Evolutionary conservation across 768 basidiomycete genomes (phyloP).

Genomic region (Amanita pseudoporphyria): DNA sequence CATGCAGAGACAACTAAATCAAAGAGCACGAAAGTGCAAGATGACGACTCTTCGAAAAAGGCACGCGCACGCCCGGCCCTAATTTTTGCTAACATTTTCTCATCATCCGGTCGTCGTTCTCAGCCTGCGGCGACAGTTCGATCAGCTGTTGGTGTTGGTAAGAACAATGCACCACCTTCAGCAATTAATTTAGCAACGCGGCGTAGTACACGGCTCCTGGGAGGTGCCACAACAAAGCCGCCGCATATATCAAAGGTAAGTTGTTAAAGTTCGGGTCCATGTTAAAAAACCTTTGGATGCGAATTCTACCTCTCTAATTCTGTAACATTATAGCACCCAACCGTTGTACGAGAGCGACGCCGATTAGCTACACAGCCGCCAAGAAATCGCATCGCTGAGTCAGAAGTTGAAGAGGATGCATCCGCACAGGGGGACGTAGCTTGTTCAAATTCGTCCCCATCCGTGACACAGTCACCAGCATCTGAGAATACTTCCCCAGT

Average conservation of each 20-base stretch:
- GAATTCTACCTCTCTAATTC: too few species aligned
- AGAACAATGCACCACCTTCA: slow-evolving; percentile 37
- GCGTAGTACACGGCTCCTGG: slow-evolving; percentile 66
- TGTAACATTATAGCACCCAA: slow-evolving; percentile 18
- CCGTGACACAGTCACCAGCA: slow-evolving; percentile 49
- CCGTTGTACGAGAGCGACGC: slow-evolving; percentile 45
- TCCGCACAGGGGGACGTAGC: slow-evolving; percentile 36
- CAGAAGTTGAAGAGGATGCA: slow-evolving; percentile 63
- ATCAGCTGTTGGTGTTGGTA: slow-evolving; percentile 39
- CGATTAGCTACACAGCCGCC: slow-evolving; percentile 38
- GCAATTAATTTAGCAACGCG: slow-evolving; percentile 42
- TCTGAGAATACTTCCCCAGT: slow-evolving; percentile 58
- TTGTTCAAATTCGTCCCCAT: slow-evolving; percentile 52
- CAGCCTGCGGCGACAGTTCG: slow-evolving; percentile 64
- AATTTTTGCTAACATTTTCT: slow-evolving; percentile 82
- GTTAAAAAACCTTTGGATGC: background rate
- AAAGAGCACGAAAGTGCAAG: slow-evolving; percentile 50
- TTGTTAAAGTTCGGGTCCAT: background rate
- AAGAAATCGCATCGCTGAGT: slow-evolving; percentile 55
- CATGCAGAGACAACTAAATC: slow-evolving; percentile 43
- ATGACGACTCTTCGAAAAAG: slow-evolving; percentile 78
- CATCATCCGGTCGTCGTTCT: slow-evolving; percentile 73
- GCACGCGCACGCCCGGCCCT: slow-evolving; percentile 85
- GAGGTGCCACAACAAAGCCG: slow-evolving; percentile 43
- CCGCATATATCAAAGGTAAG: slow-evolving; percentile 45